Evolutionary conservation across 306 rosid species (phyloP), one percentile per base, ranked within the genome.

Genomic region (Cucurbita argyrosperma): DNA sequence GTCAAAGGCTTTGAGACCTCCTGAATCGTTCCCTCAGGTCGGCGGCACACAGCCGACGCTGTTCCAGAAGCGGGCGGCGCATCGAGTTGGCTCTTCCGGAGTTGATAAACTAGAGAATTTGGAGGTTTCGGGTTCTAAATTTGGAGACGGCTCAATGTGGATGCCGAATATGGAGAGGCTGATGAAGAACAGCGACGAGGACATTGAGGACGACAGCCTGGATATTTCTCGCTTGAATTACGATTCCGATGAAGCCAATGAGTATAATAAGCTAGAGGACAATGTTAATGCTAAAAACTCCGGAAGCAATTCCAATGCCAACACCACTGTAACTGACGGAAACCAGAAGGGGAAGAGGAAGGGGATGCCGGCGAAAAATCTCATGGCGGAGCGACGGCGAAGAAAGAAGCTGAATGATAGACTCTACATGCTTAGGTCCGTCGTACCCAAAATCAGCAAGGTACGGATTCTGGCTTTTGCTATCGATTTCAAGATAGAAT

Each of bases 301-400:
- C 8, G 85, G 78, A 42, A 85, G 61, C 55, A 82, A 81, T 80
- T 86, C 86, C 53, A 87, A 84, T 76, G 85, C 77, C 7, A 83
- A 79, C 57, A 87, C 86, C 30, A 78, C 72, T 18, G 86, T 81
- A 1, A 84, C 74, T 15, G 88, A 86, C 40, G 90, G 87, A 64
- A 93, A 87, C 69, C 87, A 80, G 13, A 95, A 88, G 86, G 96
- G 96, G 79, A 95, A 95, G 96, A 95, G 88, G 87, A 95, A 95
- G 40, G 96, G 96, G 18, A 10, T 88, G 19, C 99, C 99, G 0
- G 96, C 99, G 0, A 94, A 94, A 72, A 94, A 94, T 83, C 89
- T 94, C 69, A 94, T 94, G 99, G 99, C 99, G 0, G 99, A 95
- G 88, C 86, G 99, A 80, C 89, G 99, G 52, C 91, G 99, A 7